A percentile compares a stretch with the other conserved stretches of the same genome.
phyloP scores from a whole-genome alignment of 192 early-diverging fungal species.

The Gonapodya sp. region DNA sequence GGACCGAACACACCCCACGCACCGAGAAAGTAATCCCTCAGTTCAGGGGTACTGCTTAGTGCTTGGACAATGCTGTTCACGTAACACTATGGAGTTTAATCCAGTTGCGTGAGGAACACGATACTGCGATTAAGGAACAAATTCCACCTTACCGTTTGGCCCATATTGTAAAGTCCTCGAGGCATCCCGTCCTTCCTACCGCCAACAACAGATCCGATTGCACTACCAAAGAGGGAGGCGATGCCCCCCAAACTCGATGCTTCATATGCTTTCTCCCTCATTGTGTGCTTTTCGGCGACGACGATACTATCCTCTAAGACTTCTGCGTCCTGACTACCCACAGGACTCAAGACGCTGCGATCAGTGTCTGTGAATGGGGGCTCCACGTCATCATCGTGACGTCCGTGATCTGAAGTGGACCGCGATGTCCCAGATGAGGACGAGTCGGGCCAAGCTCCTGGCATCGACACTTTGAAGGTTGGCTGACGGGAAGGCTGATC shows the following conservation, averaged over 20 bases:
- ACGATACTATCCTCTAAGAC: not conserved
- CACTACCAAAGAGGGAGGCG: not conserved
- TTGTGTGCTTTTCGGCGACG: not conserved
- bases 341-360: not conserved
- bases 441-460: not conserved
- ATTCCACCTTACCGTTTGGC: not conserved
- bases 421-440: not conserved
- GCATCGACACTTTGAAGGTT: not conserved
- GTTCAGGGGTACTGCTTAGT: not conserved
- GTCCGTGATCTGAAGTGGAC: not conserved
- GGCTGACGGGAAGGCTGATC: too few species aligned
- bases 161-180: conserved; percentile 2
- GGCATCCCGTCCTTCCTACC: conserved; percentile 5
- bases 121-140: not conserved
- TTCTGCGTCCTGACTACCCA: not conserved
- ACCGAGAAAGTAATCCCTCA: not conserved
- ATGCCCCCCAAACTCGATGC: not conserved
- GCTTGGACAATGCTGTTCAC: conserved; percentile 9
- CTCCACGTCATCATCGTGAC: not conserved
- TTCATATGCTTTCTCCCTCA: not conserved
- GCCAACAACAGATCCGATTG: not conserved
- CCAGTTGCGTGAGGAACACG: not conserved
- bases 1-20: not conserved
- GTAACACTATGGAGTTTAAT: not conserved
- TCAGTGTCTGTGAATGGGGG: not conserved